Evolutionary conservation across 495 filamentous ascomycete species (phyloP).

Genomic region (Usnea hakonensis): DNA sequence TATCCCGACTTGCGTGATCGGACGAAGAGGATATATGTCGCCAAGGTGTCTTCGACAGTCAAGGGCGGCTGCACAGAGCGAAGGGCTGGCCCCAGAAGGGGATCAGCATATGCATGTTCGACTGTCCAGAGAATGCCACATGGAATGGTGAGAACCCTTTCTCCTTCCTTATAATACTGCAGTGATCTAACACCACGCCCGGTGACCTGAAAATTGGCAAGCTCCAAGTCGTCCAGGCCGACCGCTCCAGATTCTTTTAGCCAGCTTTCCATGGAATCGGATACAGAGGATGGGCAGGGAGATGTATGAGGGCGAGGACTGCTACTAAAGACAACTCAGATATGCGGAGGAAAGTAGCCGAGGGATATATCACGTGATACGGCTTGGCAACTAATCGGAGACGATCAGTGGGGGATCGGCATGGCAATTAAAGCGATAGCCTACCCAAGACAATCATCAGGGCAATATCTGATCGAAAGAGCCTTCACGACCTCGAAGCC

Average conservation of each 20-base stretch:
- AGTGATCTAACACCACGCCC: conserved; percentile 28
- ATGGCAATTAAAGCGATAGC: conserved; percentile 14
- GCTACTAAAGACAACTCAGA: conserved; percentile 10
- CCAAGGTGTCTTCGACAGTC: conserved; percentile 30
- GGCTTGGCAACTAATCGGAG: conserved; percentile 15
- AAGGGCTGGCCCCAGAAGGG: conserved; percentile 28
- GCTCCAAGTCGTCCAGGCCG: conserved; percentile 28
- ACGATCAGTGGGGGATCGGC: conserved; percentile 13
- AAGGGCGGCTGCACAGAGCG: conserved; percentile 27
- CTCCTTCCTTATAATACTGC: conserved; percentile 28
- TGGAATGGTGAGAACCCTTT: conserved; percentile 29
- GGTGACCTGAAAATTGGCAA: conserved; percentile 26
- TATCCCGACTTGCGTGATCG: conserved; percentile 29
- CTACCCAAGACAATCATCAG: conserved; percentile 14
- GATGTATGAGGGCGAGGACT: conserved; percentile 15
- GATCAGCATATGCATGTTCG: conserved; percentile 30
- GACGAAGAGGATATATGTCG: conserved; percentile 29
- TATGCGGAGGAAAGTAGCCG: conserved; percentile 2
- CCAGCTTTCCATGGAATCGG: conserved; percentile 26
- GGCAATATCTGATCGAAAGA: conserved; percentile 13
- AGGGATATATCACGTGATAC: conserved; percentile 13
- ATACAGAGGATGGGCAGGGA: conserved; percentile 18
- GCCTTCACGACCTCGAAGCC: conserved; percentile 16
- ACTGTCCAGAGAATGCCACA: conserved; percentile 28
- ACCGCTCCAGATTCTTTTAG: conserved; percentile 24